A percentile compares a stretch with the other conserved stretches of the same genome.
These are phyloP conservation scores for Fusarium robinianum DNA, from an alignment of 2,329 filamentous ascomycete genomes.

Conservation along the genomic window DNA sequence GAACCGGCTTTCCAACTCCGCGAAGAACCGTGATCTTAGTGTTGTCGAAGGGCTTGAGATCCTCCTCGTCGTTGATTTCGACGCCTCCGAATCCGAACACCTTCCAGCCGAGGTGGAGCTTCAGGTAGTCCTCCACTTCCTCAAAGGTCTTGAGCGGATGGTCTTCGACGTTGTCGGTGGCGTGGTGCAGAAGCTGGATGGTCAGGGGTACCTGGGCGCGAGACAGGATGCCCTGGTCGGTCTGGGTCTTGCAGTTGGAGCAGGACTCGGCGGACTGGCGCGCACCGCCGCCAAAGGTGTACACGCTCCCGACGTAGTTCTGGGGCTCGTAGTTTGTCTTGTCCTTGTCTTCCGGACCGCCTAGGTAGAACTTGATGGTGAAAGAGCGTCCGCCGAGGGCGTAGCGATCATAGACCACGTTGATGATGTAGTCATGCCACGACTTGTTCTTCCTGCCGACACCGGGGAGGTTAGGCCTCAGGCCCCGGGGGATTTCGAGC, in stretches of 20 bases:
- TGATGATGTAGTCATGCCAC: constrained; percentile 8
- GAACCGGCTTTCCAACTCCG: background rate
- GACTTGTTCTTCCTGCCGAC: background rate
- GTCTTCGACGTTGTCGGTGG: background rate
- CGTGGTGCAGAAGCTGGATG: constrained; percentile 3
- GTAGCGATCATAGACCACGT: constrained; percentile 5
- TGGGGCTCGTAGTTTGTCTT: background rate
- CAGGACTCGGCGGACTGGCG: background rate
- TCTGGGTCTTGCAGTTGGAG: constrained; percentile 1
- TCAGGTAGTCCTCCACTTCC: background rate
- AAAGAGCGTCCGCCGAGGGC: background rate
- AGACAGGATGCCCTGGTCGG: background rate
- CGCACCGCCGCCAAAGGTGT: background rate
- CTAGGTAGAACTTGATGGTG: constrained; percentile 4
- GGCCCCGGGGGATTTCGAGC: background rate
- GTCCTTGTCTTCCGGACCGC: background rate
- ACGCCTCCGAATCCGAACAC: constrained; percentile 2
- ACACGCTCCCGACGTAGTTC: background rate
- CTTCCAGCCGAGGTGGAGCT: constrained; percentile 7
- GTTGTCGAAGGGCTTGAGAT: too few relatives aligned
- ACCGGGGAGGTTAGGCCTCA: too few relatives aligned
- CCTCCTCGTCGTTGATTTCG: background rate
- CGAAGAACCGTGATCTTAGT: constrained; percentile 1
- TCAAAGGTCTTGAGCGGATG: background rate
- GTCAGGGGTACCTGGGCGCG: constrained; percentile 8